These are phyloP conservation scores for Wickerhamomyces mucosus DNA, from an alignment of 805 yeast species.

Conservation along the genomic window DNA sequence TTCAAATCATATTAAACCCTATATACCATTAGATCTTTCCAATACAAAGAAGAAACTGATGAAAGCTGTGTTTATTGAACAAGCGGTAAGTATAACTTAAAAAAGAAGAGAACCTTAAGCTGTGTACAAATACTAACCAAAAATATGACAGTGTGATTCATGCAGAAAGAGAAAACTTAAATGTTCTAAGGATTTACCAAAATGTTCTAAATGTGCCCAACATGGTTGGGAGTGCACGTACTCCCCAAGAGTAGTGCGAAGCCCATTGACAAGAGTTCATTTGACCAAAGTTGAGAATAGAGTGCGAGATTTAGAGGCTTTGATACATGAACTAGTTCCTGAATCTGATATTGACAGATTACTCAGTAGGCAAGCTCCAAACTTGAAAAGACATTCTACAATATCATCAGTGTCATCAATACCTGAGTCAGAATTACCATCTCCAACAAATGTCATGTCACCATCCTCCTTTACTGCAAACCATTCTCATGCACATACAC, in stretches of 20 bases:
- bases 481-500: no score
- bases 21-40: no score
- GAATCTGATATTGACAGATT: constrained; percentile 35
- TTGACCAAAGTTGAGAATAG: constrained; percentile 65
- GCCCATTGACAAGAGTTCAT: constrained; percentile 77
- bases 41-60: no score
- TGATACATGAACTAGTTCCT: constrained; percentile 35
- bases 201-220: constrained; percentile 63
- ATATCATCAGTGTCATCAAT: constrained; percentile 3
- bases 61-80: constrained; percentile 21
- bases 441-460: constrained; percentile 4
- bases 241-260: constrained; percentile 68
- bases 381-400: no score
- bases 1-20: no score
- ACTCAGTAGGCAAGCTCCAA: constrained; percentile 14
- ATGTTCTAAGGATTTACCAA: constrained; percentile 73
- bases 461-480: no score
- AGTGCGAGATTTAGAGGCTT: constrained; percentile 35
- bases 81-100: constrained; percentile 15
- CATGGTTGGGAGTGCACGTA: constrained; percentile 71
- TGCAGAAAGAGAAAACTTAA: constrained; percentile 73
- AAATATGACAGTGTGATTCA: constrained; percentile 50
- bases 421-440: constrained; percentile 6
- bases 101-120: not conserved
- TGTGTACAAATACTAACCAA: constrained; percentile 2